These are phyloP conservation scores for Phytophthora boehmeriae DNA, from an alignment of 352 stramenopile genomes.

Conservation along the genomic window DNA sequence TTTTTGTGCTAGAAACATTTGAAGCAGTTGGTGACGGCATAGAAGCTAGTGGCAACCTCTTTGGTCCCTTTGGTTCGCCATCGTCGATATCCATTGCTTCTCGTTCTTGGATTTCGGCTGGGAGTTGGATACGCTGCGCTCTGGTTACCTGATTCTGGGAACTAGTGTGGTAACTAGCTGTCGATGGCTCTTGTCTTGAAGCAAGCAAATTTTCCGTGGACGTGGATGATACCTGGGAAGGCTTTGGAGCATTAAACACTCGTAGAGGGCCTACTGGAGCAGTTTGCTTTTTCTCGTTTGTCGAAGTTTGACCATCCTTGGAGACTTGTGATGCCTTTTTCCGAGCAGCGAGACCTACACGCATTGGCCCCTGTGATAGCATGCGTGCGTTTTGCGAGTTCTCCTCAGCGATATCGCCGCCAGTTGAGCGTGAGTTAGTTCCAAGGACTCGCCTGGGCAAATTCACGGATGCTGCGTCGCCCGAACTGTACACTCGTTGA, in stretches of 20 bases:
- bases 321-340: conserved; percentile 24
- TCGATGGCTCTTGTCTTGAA: conserved; percentile 33
- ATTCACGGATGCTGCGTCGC: conserved; percentile 21
- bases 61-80: conserved; percentile 16
- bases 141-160: conserved; percentile 27
- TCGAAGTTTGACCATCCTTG: conserved; percentile 21
- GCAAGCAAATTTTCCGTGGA: conserved; percentile 39
- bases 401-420: conserved; percentile 18
- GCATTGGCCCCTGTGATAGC: conserved; percentile 46
- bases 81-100: conserved; percentile 24
- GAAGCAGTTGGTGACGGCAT: conserved; percentile 31
- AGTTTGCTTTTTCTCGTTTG: conserved; percentile 31
- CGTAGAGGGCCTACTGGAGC: conserved; percentile 38
- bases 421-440: conserved; percentile 13
- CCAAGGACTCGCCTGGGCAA: conserved; percentile 32
- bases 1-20: conserved; percentile 30
- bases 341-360: conserved; percentile 42
- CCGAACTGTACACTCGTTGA: conserved; percentile 9
- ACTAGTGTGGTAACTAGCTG: conserved; percentile 40
- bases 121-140: conserved; percentile 46
- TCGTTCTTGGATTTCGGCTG: conserved; percentile 21
- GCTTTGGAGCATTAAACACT: conserved; percentile 39
- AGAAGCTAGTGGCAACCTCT: conserved; percentile 11
- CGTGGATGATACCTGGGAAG: conserved; percentile 18
- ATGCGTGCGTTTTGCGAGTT: conserved; percentile 30